Evolutionary conservation across 2,329 filamentous ascomycete genomes (phyloP), one percentile per base, ranked within the genome.

Genomic region (Esteya vermicola): DNA sequence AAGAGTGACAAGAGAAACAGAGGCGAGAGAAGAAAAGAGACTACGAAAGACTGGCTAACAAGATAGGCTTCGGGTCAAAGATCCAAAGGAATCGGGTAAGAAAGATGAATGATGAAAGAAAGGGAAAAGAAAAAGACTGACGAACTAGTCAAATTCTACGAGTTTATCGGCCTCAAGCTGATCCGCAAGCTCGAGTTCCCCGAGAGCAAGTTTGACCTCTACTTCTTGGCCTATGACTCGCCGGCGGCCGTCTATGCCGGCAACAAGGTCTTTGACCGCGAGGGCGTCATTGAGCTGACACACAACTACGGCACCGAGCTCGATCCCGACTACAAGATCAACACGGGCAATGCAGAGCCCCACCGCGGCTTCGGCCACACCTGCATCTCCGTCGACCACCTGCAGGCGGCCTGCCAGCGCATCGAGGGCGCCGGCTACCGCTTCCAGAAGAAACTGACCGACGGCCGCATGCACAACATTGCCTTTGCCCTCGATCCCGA

Each of bases 401-500:
- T 95, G 47, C 83, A 93, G 63, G 85, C 81, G 4, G 88, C 89
- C 3, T 96, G 91, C 66, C 67, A 86, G 65, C 74, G 88, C 42
- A 72, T 98, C 45, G 85, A 93, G 58, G 82, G 89, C 55, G 86
- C 82, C 7, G 88, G 88, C 0, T 94, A 94, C 63, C 73, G 72
- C 47, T 98, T 96, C 63, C 85, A 96, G 69, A 96, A 96, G 75
- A 93, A 85, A 63, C 67, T 96, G 42, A 76, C 76, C 0, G 89
- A 96, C 49, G 91, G 91, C 3, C 72, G 80, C 42, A 93, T 93
- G 84, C 72, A 71, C 53, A 63, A 83, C 53, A 93, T 96, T 53
- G 91, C 89, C 1, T 96, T 96, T 56, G 88, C 71, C 2, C 72
- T 94, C 40, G 86, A 93, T 51, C 86, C 86, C 0, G 85, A 94